Base-by-base conservation (phyloP, 352 stramenopile genomes). In the Phytophthora megakarya region DNA sequence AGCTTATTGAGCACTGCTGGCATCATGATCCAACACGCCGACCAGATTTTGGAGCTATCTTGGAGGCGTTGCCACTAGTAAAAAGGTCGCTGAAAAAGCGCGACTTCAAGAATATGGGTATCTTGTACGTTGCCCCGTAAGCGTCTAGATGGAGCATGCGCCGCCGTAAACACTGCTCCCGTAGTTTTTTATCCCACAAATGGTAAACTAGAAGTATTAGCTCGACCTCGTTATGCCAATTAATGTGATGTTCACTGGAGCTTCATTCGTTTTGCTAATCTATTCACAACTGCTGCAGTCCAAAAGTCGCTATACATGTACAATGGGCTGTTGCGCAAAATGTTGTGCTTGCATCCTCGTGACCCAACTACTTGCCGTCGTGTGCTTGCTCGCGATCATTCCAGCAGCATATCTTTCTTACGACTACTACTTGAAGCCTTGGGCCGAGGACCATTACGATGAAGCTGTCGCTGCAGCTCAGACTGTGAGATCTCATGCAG, bases 41-140 rank as follows among this genome's bases (percentile, higher is more conserved):
- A 26, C 84, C 84, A 22, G 79, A 92, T 39, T 96, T 96, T 68
- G 73, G 77, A 3, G 73, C 75, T 32, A 91, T 94, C 52, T 54
- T 94, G 23, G 87, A 92, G 63, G 80, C 84, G 26, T 72, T 95
- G 10, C 84, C 86, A 22, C 61, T 92, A n/a, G 84, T 95, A 52
- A 87, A 92, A 50, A 70, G 68, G 28, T 91, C 85, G 42, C 65
- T 95, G 48, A 93, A 92, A 72, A 93, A 93, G 70, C 83, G 85
- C 47, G 86, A 95, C 50, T 92, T 90, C 57, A 92, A 93, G 78
- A 90, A 92, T 62, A 78, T 93, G 65, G 76, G 85, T 43, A 93
- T 95, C 43, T 58, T 78, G 45, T 78, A 78, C 26, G 53, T 60
- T 28, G 59, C 58, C 32, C 54, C 64, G 9, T 71, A 59, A 60